A percentile compares a stretch with the other conserved stretches of the same genome.
phyloP scores from a whole-genome alignment of 2,329 filamentous ascomycete genomes.

The Microsporum ferrugineum region DNA sequence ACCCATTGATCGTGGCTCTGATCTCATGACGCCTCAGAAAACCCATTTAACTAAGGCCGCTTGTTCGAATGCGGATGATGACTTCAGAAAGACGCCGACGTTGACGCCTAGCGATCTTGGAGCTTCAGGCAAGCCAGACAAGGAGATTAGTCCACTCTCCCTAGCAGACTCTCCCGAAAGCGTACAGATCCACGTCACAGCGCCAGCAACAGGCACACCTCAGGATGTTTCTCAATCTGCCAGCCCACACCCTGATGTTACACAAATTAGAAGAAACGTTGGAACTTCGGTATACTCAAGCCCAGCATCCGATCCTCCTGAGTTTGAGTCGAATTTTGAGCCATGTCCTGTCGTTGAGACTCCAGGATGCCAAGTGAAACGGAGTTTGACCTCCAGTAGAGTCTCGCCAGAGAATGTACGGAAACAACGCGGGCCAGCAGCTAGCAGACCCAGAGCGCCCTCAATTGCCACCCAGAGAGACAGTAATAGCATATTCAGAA shows the following conservation, averaged over 20 bases:
- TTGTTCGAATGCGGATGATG: background rate
- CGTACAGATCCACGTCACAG: background rate
- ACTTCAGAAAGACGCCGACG: background rate
- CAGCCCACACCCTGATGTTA: background rate
- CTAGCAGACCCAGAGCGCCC: background rate
- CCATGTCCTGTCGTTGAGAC: background rate
- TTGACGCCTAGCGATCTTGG: background rate
- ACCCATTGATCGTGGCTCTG: background rate
- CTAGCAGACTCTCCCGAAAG: background rate
- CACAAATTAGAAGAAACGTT: background rate
- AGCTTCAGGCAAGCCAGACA: background rate
- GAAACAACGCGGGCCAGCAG: background rate
- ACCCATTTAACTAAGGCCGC: background rate
- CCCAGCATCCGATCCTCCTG: background rate
- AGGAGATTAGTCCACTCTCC: background rate
- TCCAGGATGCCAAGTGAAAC: background rate
- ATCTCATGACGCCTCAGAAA: background rate
- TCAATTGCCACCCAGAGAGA: background rate
- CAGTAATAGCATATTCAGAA: slow-evolving; percentile 6
- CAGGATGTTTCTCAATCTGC: background rate
- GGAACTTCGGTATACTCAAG: background rate
- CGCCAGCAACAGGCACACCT: background rate
- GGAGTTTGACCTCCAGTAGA: background rate
- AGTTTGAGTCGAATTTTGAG: background rate
- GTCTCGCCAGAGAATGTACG: background rate